Percentiles rank a stretch among this genome's conserved stretches.
These are phyloP conservation scores for Thermothielavioides terrestris DNA, from an alignment of 495 filamentous ascomycete species.

Conservation along the genomic window DNA sequence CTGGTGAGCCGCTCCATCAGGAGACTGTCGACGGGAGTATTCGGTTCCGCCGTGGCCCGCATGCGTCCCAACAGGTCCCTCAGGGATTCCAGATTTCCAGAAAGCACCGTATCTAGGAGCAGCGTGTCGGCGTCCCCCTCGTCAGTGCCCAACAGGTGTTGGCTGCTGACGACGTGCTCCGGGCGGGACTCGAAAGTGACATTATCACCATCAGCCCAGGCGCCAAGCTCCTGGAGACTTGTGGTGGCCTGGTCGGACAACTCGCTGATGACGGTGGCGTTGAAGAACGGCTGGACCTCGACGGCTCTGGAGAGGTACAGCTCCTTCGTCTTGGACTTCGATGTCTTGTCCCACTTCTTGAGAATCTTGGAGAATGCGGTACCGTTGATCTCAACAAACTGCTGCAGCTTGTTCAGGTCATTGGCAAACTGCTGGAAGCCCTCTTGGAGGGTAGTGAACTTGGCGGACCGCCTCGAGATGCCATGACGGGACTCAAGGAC, in stretches of 20 bases:
- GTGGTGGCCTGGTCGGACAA: constrained; percentile 94
- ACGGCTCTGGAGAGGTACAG: constrained; percentile 91
- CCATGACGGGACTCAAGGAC: constrained; percentile 68
- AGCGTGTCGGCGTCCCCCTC: constrained; percentile 82
- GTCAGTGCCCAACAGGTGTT: constrained; percentile 57
- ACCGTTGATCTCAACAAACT: constrained; percentile 97
- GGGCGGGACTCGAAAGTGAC: constrained; percentile 63
- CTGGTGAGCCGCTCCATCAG: constrained; percentile 68
- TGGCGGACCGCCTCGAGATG: constrained; percentile 76
- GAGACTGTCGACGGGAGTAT: constrained; percentile 31
- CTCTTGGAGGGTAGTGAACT: constrained; percentile 88
- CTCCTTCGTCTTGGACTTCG: constrained; percentile 97
- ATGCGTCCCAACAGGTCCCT: constrained; percentile 44
- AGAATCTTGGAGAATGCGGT: constrained; percentile 96
- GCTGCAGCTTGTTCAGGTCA: constrained; percentile 92
- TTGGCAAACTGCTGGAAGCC: constrained; percentile 94
- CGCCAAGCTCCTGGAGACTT: constrained; percentile 81
- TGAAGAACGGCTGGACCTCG: constrained; percentile 97
- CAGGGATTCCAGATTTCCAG: constrained; percentile 56
- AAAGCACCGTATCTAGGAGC: constrained; percentile 75
- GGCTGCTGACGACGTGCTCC: constrained; percentile 55
- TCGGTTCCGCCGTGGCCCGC: constrained; percentile 32
- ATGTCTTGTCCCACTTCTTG: constrained; percentile 99
- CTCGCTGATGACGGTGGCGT: constrained; percentile 89
- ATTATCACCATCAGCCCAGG: constrained; percentile 94